Conservation (phyloP, 2,329 filamentous ascomycete species). For the Fusarium nelsonii region DNA sequence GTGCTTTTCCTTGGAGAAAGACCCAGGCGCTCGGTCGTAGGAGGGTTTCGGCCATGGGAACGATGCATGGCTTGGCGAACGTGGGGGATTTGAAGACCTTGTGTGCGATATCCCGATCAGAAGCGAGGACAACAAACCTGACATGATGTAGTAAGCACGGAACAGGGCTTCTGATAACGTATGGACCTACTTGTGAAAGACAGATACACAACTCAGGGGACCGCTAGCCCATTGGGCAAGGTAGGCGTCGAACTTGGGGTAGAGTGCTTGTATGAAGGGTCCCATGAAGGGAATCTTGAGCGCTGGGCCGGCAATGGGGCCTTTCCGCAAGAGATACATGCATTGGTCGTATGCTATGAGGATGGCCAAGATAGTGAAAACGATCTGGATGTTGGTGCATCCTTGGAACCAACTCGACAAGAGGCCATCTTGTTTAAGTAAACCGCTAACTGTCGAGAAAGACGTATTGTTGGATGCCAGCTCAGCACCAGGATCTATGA, state of each 20-base stretch:
- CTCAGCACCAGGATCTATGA: background rate
- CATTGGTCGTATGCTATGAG: constrained; percentile 58
- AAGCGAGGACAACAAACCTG: constrained; percentile 84
- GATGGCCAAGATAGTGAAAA: constrained; percentile 50
- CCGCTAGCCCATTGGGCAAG: constrained; percentile 82
- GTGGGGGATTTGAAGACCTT: constrained; percentile 85
- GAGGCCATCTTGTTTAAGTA: constrained; percentile 1
- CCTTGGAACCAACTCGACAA: constrained; percentile 19
- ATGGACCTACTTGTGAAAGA: constrained; percentile 80
- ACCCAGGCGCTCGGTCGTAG: constrained; percentile 81
- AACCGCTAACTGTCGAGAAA: background rate
- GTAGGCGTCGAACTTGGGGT: constrained; percentile 80
- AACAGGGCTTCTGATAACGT: rapidly evolving
- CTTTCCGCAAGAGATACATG: constrained; percentile 71
- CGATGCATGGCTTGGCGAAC: constrained; percentile 82
- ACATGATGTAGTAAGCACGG: background rate
- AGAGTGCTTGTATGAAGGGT: constrained; percentile 79
- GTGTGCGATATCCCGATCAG: constrained; percentile 80
- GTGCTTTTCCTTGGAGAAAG: constrained; percentile 80
- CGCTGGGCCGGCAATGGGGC: constrained; percentile 70
- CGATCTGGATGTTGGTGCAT: constrained; percentile 25
- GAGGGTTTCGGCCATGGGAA: constrained; percentile 77
- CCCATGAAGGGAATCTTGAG: constrained; percentile 79
- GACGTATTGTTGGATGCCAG: constrained; percentile 14
- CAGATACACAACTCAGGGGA: constrained; percentile 83